Conservation (phyloP, 2,329 filamentous ascomycete genomes). For the Thelonectria blattea region DNA sequence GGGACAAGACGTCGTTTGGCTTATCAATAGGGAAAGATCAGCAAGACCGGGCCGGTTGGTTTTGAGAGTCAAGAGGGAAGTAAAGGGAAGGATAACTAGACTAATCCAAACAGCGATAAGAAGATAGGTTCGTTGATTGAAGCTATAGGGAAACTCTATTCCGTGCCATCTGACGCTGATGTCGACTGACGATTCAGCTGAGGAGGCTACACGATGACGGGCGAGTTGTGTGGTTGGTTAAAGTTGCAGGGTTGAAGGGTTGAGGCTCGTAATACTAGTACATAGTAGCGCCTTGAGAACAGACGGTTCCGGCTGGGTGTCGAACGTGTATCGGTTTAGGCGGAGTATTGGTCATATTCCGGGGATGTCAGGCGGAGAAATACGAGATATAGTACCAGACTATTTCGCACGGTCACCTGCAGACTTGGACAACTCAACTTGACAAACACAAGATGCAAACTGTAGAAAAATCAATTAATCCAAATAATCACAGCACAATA, state of each 20-base stretch:
- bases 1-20: not conserved
- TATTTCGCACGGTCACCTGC: too few relatives aligned
- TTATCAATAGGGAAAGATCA: not conserved
- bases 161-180: not conserved
- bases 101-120: not conserved
- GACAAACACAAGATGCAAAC: too few relatives aligned
- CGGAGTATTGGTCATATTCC: too few relatives aligned
- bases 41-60: conserved; percentile 1
- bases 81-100: not conserved
- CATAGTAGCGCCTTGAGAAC: not conserved
- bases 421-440: too few relatives aligned
- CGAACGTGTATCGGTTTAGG: too few relatives aligned
- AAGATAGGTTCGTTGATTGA: not conserved
- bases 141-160: not conserved
- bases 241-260: not conserved
- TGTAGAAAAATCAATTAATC: not conserved
- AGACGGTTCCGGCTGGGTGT: not conserved
- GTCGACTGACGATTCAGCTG: conserved; percentile 5
- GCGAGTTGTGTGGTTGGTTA: not conserved
- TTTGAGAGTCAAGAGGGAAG: not conserved
- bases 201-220: not conserved
- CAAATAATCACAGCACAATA: not conserved
- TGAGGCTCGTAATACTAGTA: not conserved
- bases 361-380: too few relatives aligned
- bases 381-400: too few relatives aligned